Evolutionary conservation across 805 yeast genomes (phyloP), one percentile per base, ranked within the genome.

Genomic region (Kluyveromyces dobzhanskii): DNA sequence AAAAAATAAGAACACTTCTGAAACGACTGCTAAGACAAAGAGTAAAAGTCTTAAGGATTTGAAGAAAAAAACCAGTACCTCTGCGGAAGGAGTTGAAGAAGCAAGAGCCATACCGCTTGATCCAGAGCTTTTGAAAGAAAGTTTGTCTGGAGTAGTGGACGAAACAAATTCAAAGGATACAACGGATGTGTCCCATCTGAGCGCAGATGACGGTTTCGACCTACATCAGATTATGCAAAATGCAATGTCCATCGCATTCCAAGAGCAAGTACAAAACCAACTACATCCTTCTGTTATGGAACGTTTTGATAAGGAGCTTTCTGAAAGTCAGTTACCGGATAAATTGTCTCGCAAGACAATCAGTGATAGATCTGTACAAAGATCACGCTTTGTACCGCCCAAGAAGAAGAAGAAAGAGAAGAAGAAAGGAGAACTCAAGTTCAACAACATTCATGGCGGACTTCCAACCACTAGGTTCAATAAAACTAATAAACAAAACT

Each of bases 201-300:
- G 13, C 42, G 35, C 56, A 27, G 71, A 64, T 27, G 73, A 66
- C 24, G 76, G 73, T 19, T 63, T 80, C 42, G 85, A 80, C 49
- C 69, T 82, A 76, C 78, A 75, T 49, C 81, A 75, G 47, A 82
- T 82, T 46, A 71, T 82, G 69, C 85, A 79, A 46, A 80, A 80
- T 60, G 92, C 90, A 1, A 70, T 82, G 63, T 74, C 75, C 34
- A 69, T 83, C 80, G 92, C 88, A 0, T 75, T 77, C 68, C 80
- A 75, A 44, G 75, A 78, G 43, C 81, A 49, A 29, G 24, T 32
- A 14, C 42, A 38, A 14, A 35, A 25, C n/a, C 40, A 44, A 33
- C 18, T 49, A 7, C 55, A 49, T 38, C 41, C 44, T 7, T 43
- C 53, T 8, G 50, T 45, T 2, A 49, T 55, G 45, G 56, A 57